Percentiles rank a stretch among this genome's conserved stretches.
phyloP scores from a whole-genome alignment of 108 stramenopile genomes.

The Mediolabrus comicus region DNA sequence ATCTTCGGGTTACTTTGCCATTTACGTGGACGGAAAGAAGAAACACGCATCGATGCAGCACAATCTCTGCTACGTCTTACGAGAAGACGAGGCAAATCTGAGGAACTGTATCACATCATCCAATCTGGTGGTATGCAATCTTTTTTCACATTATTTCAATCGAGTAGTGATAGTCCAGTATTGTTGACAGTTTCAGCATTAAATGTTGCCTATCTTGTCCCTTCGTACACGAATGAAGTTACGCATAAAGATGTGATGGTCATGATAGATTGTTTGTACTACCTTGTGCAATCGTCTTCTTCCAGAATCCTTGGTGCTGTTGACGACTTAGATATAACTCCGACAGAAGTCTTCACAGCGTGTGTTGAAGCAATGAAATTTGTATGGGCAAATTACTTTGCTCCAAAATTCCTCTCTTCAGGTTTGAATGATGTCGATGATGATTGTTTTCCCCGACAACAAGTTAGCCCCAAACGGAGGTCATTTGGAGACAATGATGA shows the following conservation, averaged over 20 bases:
- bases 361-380: conserved; percentile 41
- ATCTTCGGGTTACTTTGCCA: not conserved
- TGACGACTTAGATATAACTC: conserved; percentile 26
- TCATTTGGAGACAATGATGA: not conserved
- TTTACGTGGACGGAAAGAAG: not conserved
- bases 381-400: conserved; percentile 55
- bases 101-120: not conserved
- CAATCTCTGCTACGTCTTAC: not conserved
- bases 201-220: conserved; percentile 56
- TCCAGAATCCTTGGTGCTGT: conserved; percentile 16
- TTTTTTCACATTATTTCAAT: conserved; percentile 51
- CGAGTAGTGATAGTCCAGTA: conserved; percentile 20
- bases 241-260: conserved; percentile 38
- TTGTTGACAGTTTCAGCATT: conserved; percentile 52
- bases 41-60: not conserved
- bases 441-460: conserved; percentile 38
- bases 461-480: not conserved
- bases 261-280: conserved; percentile 58
- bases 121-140: conserved; percentile 66
- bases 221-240: conserved; percentile 39
- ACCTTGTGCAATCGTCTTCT: conserved; percentile 27
- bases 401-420: conserved; percentile 9
- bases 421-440: conserved; percentile 10
- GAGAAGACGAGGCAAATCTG: not conserved
- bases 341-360: conserved; percentile 48